A percentile compares a stretch with the other conserved stretches of the same genome.
Evolutionary conservation across 768 basidiomycete genomes (phyloP).

Genomic region (Daedaleopsis nitida): DNA sequence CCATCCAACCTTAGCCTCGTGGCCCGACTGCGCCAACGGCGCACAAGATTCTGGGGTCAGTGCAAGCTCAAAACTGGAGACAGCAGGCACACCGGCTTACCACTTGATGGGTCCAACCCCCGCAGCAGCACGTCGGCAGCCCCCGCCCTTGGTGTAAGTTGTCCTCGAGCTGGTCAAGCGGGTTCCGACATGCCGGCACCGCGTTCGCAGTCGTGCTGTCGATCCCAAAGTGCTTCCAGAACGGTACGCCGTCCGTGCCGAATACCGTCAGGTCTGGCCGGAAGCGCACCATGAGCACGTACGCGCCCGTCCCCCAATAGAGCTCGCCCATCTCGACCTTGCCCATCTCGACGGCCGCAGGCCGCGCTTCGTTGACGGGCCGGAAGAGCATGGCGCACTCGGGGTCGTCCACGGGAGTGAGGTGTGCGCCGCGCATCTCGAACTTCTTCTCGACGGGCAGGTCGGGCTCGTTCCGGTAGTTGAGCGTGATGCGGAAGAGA

Average conservation of each 20-base stretch:
- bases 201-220: conserved; percentile 1
- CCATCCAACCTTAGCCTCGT: too few species aligned
- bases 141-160: neutral
- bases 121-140: conserved; percentile 5
- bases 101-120: conserved; percentile 9
- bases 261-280: neutral
- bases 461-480: neutral
- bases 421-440: neutral
- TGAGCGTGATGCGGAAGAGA: neutral
- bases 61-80: too few species aligned
- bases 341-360: conserved; percentile 3
- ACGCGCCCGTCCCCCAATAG: conserved; percentile 6
- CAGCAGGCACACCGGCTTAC: neutral
- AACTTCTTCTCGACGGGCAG: neutral
- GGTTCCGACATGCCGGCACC: neutral
- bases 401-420: neutral
- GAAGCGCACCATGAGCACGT: conserved; percentile 3
- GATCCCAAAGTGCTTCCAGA: conserved; percentile 8
- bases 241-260: neutral
- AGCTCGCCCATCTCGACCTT: neutral
- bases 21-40: too few species aligned
- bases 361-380: neutral
- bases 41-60: too few species aligned
- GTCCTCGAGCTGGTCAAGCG: neutral
- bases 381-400: neutral